Percentiles rank a stretch among this genome's conserved stretches.
These are phyloP conservation scores for Tilletia indica DNA, from an alignment of 1,284 basidiomycete species.

Conservation along the genomic window DNA sequence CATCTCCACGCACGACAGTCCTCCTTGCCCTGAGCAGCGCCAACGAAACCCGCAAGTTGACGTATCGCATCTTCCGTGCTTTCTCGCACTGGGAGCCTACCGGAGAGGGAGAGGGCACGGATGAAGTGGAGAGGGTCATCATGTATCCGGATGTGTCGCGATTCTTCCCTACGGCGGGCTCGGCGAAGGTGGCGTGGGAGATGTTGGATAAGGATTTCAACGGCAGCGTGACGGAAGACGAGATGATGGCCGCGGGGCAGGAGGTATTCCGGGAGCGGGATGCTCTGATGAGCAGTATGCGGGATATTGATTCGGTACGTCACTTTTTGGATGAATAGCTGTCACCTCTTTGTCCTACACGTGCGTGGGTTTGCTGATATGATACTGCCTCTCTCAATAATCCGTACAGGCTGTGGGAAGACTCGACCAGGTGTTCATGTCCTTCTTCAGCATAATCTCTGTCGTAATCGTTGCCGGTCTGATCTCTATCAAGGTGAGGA, in stretches of 20 bases:
- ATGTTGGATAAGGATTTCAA: slow-evolving; percentile 83
- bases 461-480: slow-evolving; percentile 70
- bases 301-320: slow-evolving; percentile 84
- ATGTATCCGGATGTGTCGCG: slow-evolving; percentile 65
- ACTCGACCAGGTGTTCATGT: slow-evolving; percentile 58
- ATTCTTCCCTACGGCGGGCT: slow-evolving; percentile 63
- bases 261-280: slow-evolving; percentile 80
- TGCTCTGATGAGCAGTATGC: slow-evolving; percentile 81
- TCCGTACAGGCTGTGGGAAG: slow-evolving; percentile 60
- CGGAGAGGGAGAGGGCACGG: slow-evolving; percentile 50
- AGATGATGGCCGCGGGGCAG: slow-evolving; percentile 74
- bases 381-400: background rate
- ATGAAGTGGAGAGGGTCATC: slow-evolving; percentile 29
- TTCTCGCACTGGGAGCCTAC: slow-evolving; percentile 66
- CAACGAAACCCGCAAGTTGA: slow-evolving; percentile 81
- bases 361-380: background rate
- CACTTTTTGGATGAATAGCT: slow-evolving; percentile 45
- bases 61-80: slow-evolving; percentile 81
- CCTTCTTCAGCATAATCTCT: slow-evolving; percentile 65
- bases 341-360: slow-evolving; percentile 19
- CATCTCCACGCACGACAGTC: slow-evolving; percentile 73
- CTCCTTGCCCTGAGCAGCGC: slow-evolving; percentile 73
- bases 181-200: slow-evolving; percentile 62
- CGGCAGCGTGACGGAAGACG: slow-evolving; percentile 73
- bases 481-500: slow-evolving; percentile 10